These are phyloP conservation scores for Westerdykella sp. DNA, from an alignment of 2,329 filamentous ascomycete species.

Conservation along the genomic window DNA sequence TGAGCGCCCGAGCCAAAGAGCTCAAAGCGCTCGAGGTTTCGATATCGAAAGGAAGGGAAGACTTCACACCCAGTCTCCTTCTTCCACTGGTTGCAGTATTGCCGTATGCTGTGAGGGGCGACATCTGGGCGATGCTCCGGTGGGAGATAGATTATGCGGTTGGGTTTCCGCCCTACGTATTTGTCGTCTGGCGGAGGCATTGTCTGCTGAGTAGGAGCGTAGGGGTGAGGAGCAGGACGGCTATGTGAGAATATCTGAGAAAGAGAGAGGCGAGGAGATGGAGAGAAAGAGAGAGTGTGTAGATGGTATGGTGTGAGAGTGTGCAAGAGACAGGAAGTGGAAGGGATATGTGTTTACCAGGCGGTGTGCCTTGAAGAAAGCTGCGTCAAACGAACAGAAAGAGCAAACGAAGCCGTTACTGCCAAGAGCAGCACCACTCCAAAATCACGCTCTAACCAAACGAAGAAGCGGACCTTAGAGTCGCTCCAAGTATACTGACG, in stretches of 20 bases:
- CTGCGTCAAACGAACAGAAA: too few species aligned
- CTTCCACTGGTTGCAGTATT: slow-evolving; percentile 10
- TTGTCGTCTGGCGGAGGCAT: too few species aligned
- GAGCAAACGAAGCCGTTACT: too few species aligned
- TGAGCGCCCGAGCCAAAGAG: slow-evolving; percentile 16
- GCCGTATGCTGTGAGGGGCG: neutral
- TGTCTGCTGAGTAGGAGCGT: neutral
- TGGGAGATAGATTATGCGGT: slow-evolving; percentile 1
- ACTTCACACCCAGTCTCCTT: slow-evolving; percentile 16
- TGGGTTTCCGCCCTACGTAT: neutral
- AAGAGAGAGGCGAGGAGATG: too few species aligned
- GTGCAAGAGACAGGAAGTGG: too few species aligned
- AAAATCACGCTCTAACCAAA: too few species aligned
- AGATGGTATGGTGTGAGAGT: too few species aligned
- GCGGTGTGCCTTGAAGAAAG: too few species aligned
- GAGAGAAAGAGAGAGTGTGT: neutral
- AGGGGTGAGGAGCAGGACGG: neutral
- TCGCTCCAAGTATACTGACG: too few species aligned
- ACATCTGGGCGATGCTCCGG: neutral
- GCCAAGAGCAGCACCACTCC: too few species aligned
- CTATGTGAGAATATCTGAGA: neutral
- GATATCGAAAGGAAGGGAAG: slow-evolving; percentile 8
- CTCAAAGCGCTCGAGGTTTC: slow-evolving; percentile 17
- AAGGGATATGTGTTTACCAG: too few species aligned
- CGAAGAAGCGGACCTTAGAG: too few species aligned